phyloP scores from a whole-genome alignment of 371 early-diverging fungal species.

The Mucor indicus region DNA sequence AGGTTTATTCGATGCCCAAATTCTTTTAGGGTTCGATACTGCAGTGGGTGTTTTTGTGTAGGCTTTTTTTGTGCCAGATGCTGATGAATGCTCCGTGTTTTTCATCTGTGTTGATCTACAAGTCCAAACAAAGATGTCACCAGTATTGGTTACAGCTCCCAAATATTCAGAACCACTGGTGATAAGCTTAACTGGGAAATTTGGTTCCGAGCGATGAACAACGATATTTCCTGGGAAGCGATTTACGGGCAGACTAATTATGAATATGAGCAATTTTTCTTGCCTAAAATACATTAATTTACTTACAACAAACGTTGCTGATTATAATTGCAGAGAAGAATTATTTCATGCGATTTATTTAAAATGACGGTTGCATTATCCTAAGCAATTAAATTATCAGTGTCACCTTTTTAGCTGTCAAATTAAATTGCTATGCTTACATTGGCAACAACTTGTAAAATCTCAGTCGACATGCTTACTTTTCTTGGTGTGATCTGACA shows the following conservation, averaged over 20 bases:
- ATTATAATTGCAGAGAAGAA: conserved; percentile 43
- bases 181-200: conserved; percentile 25
- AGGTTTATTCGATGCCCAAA: conserved; percentile 42
- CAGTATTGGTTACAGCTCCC: conserved; percentile 47
- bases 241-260: conserved; percentile 32
- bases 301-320: conserved; percentile 48
- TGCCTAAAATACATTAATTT: neutral
- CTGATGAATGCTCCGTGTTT: neutral
- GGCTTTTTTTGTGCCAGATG: conserved; percentile 6
- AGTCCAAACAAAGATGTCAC: conserved; percentile 57
- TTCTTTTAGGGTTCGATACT: conserved; percentile 31
- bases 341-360: conserved; percentile 41
- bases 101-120: conserved; percentile 12
- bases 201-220: conserved; percentile 18
- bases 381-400: conserved; percentile 1
- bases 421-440: conserved; percentile 9
- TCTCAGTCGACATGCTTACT: conserved; percentile 42
- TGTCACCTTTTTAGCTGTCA: neutral
- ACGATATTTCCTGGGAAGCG: conserved; percentile 47
- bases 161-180: conserved; percentile 46
- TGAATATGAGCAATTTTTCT: neutral
- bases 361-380: conserved; percentile 57
- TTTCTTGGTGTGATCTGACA: conserved; percentile 49
- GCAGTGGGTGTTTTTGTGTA: neutral
- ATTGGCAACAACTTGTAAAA: conserved; percentile 53